A percentile compares a stretch with the other conserved stretches of the same genome.
Conservation (phyloP, 768 basidiomycete genomes). For the Mycena polygramma region DNA sequence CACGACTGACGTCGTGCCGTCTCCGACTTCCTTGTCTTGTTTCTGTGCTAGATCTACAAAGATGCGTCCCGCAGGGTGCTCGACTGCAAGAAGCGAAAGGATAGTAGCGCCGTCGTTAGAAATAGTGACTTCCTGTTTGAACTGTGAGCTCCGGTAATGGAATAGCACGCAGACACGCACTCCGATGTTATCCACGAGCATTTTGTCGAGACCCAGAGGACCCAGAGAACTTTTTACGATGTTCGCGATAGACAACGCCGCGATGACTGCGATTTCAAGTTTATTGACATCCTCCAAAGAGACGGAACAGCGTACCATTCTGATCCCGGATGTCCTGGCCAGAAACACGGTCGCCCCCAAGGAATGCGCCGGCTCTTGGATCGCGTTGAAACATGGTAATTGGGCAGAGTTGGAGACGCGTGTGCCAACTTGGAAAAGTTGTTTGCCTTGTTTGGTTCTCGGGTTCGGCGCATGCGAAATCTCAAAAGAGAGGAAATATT, state of each 20-base stretch:
- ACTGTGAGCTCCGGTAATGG: slow-evolving; percentile 8
- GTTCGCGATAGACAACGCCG: slow-evolving; percentile 96
- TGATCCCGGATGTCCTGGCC: slow-evolving; percentile 97
- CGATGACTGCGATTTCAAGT: slow-evolving; percentile 74
- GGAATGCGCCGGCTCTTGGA: slow-evolving; percentile 90
- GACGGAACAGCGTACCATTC: slow-evolving; percentile 76
- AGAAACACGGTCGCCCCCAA: slow-evolving; percentile 93
- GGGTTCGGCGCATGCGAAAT: slow-evolving; percentile 14
- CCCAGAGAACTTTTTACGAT: slow-evolving; percentile 97
- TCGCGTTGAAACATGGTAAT: slow-evolving; percentile 87
- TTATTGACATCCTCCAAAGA: slow-evolving; percentile 4
- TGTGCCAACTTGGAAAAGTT: slow-evolving; percentile 4
- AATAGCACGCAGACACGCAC: slow-evolving; percentile 63
- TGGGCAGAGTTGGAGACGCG: slow-evolving; percentile 26
- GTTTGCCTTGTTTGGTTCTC: slow-evolving; percentile 9
- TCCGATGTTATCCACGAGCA: slow-evolving; percentile 98
- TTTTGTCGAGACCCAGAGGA: slow-evolving; percentile 94
- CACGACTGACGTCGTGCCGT: slow-evolving; percentile 98
- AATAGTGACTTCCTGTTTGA: slow-evolving; percentile 93
- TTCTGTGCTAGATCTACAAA: slow-evolving; percentile 99
- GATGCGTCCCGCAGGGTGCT: slow-evolving; percentile 97
- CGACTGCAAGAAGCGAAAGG: slow-evolving; percentile 91
- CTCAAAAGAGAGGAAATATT: slow-evolving; percentile 1
- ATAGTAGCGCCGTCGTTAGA: slow-evolving; percentile 99
- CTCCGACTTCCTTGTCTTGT: slow-evolving; percentile 99